phyloP scores from a whole-genome alignment of 1,139 yeast species.

The Saccharomyces hybrid region DNA sequence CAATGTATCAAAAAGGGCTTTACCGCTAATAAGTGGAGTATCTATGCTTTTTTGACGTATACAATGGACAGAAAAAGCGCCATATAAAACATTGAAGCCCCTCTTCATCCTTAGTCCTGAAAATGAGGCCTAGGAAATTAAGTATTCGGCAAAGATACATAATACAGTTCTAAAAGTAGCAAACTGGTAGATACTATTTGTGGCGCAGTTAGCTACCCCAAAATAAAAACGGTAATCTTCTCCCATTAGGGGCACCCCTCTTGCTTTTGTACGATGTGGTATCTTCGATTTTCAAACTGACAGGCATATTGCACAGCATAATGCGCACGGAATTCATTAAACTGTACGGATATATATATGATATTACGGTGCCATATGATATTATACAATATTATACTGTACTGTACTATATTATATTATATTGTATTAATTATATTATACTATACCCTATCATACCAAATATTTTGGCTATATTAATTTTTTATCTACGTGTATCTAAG shows the following conservation, averaged over 20 bases:
- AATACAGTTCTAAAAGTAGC: background rate
- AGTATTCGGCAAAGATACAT: too few species aligned
- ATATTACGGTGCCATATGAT: too few species aligned
- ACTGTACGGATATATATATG: background rate
- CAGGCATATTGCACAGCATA: background rate
- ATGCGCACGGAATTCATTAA: background rate
- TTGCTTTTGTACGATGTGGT: background rate
- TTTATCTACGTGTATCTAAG: background rate
- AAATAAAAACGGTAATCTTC: background rate
- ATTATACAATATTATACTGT: background rate
- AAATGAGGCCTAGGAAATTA: too few species aligned
- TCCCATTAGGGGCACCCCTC: background rate
- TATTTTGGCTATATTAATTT: background rate
- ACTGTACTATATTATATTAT: background rate
- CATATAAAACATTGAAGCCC: too few species aligned
- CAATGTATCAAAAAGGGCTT: too few species aligned
- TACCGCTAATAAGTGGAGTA: too few species aligned
- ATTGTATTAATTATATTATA: background rate
- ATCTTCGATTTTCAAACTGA: background rate
- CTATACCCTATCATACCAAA: background rate
- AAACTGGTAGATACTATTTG: background rate
- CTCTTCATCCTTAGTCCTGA: too few species aligned
- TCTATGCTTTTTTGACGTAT: too few species aligned
- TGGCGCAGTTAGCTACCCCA: background rate
- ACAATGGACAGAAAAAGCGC: too few species aligned